Evolutionary conservation across 225 moss, liverwort and hornwort genomes (phyloP).

Genomic region (Bryoerythrophyllum caledonicum): DNA sequence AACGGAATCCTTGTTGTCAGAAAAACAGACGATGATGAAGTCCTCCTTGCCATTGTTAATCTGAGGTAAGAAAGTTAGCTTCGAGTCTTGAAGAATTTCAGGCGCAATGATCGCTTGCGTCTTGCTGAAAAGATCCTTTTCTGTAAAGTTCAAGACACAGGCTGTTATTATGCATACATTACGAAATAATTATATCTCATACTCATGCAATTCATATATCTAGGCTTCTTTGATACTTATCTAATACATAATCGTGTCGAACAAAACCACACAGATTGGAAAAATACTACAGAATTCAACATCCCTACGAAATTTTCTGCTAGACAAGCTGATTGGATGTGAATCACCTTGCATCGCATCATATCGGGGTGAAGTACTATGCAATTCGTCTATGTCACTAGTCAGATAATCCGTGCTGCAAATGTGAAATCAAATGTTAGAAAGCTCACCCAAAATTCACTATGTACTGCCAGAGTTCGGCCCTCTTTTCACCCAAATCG

Average conservation of each 20-base stretch:
- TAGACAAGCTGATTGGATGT: background rate
- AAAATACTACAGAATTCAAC: background rate
- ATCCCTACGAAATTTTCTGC: slow-evolving; percentile 6
- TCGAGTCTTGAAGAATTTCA: slow-evolving; percentile 20
- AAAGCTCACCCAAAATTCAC: background rate
- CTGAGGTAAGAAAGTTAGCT: slow-evolving; percentile 28
- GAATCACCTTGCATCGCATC: slow-evolving; percentile 27
- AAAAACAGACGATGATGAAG: slow-evolving; percentile 48
- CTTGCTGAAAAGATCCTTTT: slow-evolving; percentile 13
- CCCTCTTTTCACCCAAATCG: slow-evolving; percentile 18
- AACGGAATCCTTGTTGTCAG: slow-evolving; percentile 30
- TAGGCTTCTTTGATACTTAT: background rate
- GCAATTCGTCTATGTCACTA: slow-evolving; percentile 15
- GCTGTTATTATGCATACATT: background rate
- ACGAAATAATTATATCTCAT: background rate
- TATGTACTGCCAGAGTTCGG: slow-evolving; percentile 3
- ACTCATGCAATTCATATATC: slow-evolving; percentile 8
- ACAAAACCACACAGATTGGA: slow-evolving; percentile 11
- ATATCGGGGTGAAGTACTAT: slow-evolving; percentile 8
- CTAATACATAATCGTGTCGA: background rate
- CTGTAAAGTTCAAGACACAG: slow-evolving; percentile 23
- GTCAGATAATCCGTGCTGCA: slow-evolving; percentile 33
- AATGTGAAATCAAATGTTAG: slow-evolving; percentile 21
- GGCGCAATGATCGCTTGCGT: slow-evolving; percentile 20
- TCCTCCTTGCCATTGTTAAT: slow-evolving; percentile 31